These are phyloP conservation scores for Lachnellula cervina DNA, from an alignment of 2,329 filamentous ascomycete genomes.

Conservation along the genomic window DNA sequence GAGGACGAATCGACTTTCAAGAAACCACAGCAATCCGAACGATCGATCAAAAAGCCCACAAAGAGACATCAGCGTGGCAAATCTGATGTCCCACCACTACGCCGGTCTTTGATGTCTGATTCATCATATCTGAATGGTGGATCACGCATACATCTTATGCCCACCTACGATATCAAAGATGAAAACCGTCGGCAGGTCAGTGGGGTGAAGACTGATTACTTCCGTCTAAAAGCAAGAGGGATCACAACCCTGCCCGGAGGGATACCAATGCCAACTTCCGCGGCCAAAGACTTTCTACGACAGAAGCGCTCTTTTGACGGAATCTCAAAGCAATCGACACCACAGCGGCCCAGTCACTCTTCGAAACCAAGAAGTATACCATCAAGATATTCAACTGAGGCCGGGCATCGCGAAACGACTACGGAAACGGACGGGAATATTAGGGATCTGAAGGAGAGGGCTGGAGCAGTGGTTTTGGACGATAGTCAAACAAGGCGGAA, in stretches of 20 bases:
- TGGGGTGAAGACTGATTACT: constrained; percentile 33
- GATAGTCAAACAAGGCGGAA: constrained; percentile 13
- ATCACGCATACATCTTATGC: constrained; percentile 28
- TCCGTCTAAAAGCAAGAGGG: constrained; percentile 33
- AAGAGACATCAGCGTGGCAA: constrained; percentile 20
- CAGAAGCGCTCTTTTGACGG: constrained; percentile 26
- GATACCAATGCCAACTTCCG: constrained; percentile 28
- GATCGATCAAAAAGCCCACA: constrained; percentile 9
- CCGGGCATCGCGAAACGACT: constrained; percentile 2
- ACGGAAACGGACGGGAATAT: constrained; percentile 16
- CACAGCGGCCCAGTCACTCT: constrained; percentile 5
- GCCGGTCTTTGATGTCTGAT: constrained; percentile 29
- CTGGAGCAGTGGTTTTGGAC: constrained; percentile 20
- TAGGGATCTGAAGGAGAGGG: constrained; percentile 22
- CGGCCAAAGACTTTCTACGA: constrained; percentile 20
- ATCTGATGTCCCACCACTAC: constrained; percentile 23
- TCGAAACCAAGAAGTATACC: constrained; percentile 22
- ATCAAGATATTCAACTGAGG: constrained; percentile 8
- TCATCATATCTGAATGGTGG: constrained; percentile 28
- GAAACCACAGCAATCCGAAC: constrained; percentile 19
- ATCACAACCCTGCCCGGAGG: constrained; percentile 30
- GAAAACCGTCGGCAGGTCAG: constrained; percentile 25
- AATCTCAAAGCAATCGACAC: constrained; percentile 17
- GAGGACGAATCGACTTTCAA: constrained; percentile 2
- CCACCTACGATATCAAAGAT: constrained; percentile 18